Evolutionary conservation across 2,329 filamentous ascomycete species (phyloP).

Genomic region (Didymella pomorum): DNA sequence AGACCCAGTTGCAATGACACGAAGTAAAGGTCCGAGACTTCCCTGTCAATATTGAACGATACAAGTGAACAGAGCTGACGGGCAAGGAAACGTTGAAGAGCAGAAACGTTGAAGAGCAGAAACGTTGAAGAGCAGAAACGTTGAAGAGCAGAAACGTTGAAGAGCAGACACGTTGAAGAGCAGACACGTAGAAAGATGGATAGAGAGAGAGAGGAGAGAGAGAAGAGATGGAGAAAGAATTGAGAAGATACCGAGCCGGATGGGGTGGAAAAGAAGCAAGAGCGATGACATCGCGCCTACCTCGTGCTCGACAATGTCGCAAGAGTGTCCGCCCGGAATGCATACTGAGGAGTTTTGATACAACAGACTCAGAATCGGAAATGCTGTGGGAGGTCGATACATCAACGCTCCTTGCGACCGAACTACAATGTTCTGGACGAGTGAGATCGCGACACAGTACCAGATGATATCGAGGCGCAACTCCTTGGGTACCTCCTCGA

Average conservation of each 20-base stretch:
- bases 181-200: too few species aligned
- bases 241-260: neutral
- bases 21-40: neutral
- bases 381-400: neutral
- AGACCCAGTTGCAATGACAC: neutral
- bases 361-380: neutral
- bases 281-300: neutral
- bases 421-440: neutral
- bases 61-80: neutral
- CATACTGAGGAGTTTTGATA: neutral
- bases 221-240: neutral
- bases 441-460: neutral
- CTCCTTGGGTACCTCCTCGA: too few species aligned
- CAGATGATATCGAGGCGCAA: too few species aligned
- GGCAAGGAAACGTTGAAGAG: neutral
- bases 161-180: neutral
- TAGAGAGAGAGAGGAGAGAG: too few species aligned
- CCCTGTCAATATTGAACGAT: neutral
- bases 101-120: neutral
- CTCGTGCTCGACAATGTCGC: neutral
- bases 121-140: neutral
- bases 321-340: neutral
- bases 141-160: neutral
- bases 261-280: neutral
- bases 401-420: neutral